Evolutionary conservation across 2,329 filamentous ascomycete genomes (phyloP).

Genomic region (Emergomyces orientalis): DNA sequence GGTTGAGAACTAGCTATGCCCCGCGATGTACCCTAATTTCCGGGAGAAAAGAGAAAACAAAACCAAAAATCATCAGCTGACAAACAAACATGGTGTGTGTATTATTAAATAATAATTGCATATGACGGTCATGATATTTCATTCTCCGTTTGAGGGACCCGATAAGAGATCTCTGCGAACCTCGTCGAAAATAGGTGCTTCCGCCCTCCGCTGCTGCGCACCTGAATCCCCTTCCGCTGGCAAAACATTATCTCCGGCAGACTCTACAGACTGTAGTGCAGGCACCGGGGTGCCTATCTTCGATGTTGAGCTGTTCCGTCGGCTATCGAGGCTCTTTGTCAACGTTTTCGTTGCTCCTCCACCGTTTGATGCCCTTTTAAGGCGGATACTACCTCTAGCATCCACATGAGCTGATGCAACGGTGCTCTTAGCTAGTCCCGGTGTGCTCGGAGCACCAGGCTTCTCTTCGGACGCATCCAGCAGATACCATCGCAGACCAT

Average conservation of each 20-base stretch:
- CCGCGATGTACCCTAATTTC: constrained; percentile 11
- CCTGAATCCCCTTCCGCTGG: constrained; percentile 28
- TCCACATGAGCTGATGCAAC: constrained; percentile 82
- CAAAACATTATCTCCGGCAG: constrained; percentile 28
- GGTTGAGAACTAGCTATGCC: constrained; percentile 13
- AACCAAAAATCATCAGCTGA: constrained; percentile 12
- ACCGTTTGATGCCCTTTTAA: constrained; percentile 48
- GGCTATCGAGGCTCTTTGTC: constrained; percentile 81
- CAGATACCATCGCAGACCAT: constrained; percentile 91
- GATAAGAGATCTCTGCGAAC: constrained; percentile 41
- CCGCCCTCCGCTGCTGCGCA: constrained; percentile 28
- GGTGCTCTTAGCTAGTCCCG: constrained; percentile 82
- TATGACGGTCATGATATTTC: constrained; percentile 2
- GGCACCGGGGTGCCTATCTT: constrained; percentile 53
- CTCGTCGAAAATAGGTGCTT: constrained; percentile 38
- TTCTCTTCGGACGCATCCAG: constrained; percentile 93
- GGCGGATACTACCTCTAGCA: constrained; percentile 60
- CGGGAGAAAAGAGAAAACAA: constrained; percentile 3
- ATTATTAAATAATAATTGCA: neutral
- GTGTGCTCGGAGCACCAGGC: constrained; percentile 79
- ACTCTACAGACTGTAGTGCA: constrained; percentile 26
- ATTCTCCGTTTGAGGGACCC: constrained; percentile 27
- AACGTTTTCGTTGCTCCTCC: constrained; percentile 68
- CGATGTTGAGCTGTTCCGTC: constrained; percentile 77
- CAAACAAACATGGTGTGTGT: constrained; percentile 4